Evolutionary conservation across 139 green algal genomes (phyloP).

Genomic region (Volvox reticuliferus): DNA sequence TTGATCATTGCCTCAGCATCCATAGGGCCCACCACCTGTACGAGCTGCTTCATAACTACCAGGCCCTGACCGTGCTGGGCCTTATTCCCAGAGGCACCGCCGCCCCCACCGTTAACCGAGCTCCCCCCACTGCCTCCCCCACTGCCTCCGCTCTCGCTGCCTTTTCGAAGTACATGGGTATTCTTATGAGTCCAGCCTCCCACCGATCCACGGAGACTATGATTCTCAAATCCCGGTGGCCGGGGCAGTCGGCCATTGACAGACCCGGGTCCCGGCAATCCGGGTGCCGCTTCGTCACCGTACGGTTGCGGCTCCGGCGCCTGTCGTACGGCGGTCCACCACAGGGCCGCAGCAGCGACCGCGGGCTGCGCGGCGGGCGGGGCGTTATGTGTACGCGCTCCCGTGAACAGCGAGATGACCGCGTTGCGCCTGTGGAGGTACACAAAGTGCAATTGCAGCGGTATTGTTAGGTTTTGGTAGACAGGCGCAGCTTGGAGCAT

Average conservation of each 20-base stretch:
- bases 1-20: conserved; percentile 21
- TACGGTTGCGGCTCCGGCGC: conserved; percentile 12
- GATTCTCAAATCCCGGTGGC: neutral
- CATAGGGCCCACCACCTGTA: conserved; percentile 31
- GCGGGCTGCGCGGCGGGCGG: conserved; percentile 3
- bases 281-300: neutral
- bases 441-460: no score
- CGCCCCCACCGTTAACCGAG: neutral
- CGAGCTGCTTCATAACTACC: conserved; percentile 25
- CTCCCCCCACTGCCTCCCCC: neutral
- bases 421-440: neutral
- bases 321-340: conserved; percentile 32
- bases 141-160: neutral
- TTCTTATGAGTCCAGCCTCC: neutral
- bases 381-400: neutral
- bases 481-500: no score
- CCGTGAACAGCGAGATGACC: neutral
- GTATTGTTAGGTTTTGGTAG: no score
- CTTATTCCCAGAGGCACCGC: neutral
- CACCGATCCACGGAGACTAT: neutral
- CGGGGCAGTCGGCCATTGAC: neutral
- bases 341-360: conserved; percentile 12
- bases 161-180: neutral
- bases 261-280: neutral
- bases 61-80: conserved; percentile 1